phyloP scores from a whole-genome alignment of 768 basidiomycete genomes.

The Podaxis carcinomalis region DNA sequence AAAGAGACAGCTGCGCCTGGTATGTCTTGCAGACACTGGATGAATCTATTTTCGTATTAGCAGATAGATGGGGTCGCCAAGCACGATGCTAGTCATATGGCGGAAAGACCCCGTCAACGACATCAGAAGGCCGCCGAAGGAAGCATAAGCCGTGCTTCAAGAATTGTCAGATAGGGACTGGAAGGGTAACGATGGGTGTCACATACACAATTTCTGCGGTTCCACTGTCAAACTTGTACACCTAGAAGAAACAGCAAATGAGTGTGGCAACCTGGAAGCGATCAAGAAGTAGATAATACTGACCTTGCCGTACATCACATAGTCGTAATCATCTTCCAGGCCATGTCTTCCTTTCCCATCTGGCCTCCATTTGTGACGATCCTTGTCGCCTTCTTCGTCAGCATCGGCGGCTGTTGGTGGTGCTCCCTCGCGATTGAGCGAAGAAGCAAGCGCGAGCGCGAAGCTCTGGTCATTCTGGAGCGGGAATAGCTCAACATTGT shows the following conservation, averaged over 20 bases:
- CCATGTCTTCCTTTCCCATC: conserved; percentile 78
- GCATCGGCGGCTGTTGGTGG: conserved; percentile 42
- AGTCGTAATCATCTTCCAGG: conserved; percentile 94
- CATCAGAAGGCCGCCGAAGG: conserved; percentile 94
- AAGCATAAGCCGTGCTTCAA: conserved; percentile 87
- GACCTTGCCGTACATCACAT: conserved; percentile 99
- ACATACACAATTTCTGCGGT: conserved; percentile 82
- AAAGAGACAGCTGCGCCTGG: not conserved
- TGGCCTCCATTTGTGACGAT: conserved; percentile 79
- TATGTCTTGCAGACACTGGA: not conserved
- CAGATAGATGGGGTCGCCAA: conserved; percentile 90
- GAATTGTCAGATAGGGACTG: conserved; percentile 12
- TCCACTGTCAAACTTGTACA: conserved; percentile 94
- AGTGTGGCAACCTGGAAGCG: not conserved
- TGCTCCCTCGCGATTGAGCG: conserved; percentile 56
- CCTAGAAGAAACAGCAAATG: conserved; percentile 39
- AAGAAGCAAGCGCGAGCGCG: conserved; percentile 82
- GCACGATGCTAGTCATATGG: conserved; percentile 86
- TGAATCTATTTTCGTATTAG: conserved; percentile 67
- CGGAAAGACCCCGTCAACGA: conserved; percentile 90
- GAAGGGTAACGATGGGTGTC: not conserved
- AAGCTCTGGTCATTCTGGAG: conserved; percentile 65
- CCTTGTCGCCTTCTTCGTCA: conserved; percentile 63
- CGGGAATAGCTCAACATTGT: conserved; percentile 89
- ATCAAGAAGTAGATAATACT: conserved; percentile 14